Base-by-base conservation (phyloP, 139 green algal genomes). In the Axilococcus clingmanii region DNA sequence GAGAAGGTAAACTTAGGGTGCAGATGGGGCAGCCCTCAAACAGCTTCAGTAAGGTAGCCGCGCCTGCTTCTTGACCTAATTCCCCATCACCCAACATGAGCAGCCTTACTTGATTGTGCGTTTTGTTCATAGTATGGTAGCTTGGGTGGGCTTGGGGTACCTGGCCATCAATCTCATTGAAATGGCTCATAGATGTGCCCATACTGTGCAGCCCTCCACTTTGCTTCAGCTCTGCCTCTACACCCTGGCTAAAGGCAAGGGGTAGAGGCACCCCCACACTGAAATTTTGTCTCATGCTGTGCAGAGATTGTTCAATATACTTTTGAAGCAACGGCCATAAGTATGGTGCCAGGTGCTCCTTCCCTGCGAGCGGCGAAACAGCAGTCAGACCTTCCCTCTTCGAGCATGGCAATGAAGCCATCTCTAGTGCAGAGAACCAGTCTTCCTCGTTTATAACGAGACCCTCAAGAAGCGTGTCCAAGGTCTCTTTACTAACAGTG, bases 341-440 rank as follows among this genome's bases (percentile, higher is more conserved):
- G 11, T 71, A 46, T 4, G 71, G 63, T 11, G 48, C 53, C 24
- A 54, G 19, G 24, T 66, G 57, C 19, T 40, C 15, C 20, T 34
- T 24, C 31, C 33, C 57, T 11, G 48, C 44, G 15, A 30, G 40
- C 11, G 43, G 52, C 16, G 54, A 51, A 14, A 74, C 49, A 0
- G 52, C 55, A 1, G 60, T 67, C 19, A 53, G 14, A 9, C 52
- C 59, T 8, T 72, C 44, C 15, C 78, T 61, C 4, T 60, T 61
- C 32, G 62, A 70, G 52, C 72, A 80, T 5, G 79, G 78, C 16
- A 60, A 51, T 3, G 78, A 66, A 12, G 66, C 72, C 3, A 43
- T 30, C 11, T 58, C 55, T 35, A 87, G 56, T 5, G 79, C 79
- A n/a, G 53, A 44, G 16, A 15, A 5, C 78, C 76, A 87, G 56